phyloP scores from a whole-genome alignment of 2,329 filamentous ascomycete genomes.

The Colletotrichum melonis region DNA sequence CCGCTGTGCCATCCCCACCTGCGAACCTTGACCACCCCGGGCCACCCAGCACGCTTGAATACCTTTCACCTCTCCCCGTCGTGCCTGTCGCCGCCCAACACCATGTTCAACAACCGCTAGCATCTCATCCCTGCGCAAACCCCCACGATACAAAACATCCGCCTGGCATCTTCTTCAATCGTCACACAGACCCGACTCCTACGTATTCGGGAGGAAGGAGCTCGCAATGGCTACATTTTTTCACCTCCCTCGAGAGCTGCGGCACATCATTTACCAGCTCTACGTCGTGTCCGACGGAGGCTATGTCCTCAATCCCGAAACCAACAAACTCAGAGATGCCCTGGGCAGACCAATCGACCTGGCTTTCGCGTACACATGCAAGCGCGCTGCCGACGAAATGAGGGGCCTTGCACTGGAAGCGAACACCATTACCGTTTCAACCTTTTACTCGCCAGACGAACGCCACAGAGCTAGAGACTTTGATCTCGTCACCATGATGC shows the following conservation, averaged over 20 bases:
- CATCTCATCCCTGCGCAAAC: too few relatives aligned
- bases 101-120: too few relatives aligned
- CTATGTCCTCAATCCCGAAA: neutral
- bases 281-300: neutral
- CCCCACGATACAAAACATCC: too few relatives aligned
- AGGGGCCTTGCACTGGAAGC: neutral
- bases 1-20: too few relatives aligned
- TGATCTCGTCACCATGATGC: neutral
- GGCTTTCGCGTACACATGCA: neutral
- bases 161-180: too few relatives aligned
- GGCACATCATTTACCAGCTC: conserved; percentile 6
- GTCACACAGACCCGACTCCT: accelerated
- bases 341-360: neutral
- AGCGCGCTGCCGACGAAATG: neutral
- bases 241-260: neutral
- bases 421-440: conserved; percentile 19
- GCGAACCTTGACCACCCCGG: too few relatives aligned
- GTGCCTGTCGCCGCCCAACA: too few relatives aligned
- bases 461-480: neutral
- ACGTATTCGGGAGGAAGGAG: too few relatives aligned
- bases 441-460: neutral
- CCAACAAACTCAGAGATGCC: neutral
- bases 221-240: neutral
- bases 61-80: too few relatives aligned
- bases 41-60: too few relatives aligned